phyloP scores from a whole-genome alignment of 306 rosid genomes.

The Castanospermum australe region DNA sequence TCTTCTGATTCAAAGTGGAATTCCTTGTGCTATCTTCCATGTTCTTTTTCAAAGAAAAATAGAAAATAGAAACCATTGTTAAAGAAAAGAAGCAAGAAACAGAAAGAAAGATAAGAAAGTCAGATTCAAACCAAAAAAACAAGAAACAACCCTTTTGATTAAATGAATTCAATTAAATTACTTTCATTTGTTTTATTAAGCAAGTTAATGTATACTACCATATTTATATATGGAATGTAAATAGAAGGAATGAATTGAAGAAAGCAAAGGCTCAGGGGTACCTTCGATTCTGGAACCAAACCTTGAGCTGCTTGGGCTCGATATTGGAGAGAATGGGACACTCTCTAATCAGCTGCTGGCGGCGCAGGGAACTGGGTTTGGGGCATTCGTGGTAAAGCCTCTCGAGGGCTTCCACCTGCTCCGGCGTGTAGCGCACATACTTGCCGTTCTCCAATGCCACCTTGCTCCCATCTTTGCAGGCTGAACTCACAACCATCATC shows the following conservation, averaged over 20 bases:
- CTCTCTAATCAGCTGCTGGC: conserved; percentile 93
- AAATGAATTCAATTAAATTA: not conserved
- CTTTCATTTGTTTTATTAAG: not conserved
- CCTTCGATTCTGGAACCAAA: conserved; percentile 99
- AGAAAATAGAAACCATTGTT: not conserved
- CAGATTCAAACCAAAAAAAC: not conserved
- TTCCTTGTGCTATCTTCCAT: not conserved
- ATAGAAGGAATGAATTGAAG: not conserved
- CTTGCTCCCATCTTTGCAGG: conserved; percentile 68
- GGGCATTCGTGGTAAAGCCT: conserved; percentile 97
- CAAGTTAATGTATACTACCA: not conserved
- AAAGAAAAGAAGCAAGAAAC: not conserved
- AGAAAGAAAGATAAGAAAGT: not conserved
- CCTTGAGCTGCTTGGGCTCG: conserved; percentile 98
- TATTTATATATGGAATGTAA: too few species aligned
- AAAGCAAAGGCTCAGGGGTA: not conserved
- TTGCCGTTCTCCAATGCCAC: conserved; percentile 88
- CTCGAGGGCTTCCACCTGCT: conserved; percentile 94
- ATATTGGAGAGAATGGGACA: conserved; percentile 95
- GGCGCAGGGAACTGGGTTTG: conserved; percentile 93
- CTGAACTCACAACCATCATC: conserved; percentile 81
- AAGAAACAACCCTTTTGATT: not conserved
- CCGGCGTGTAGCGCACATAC: conserved; percentile 94
- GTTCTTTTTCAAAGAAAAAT: not conserved
- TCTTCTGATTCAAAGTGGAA: not conserved